phyloP scores from a whole-genome alignment of 2,329 filamentous ascomycete species.

The Basipetospora sp. region DNA sequence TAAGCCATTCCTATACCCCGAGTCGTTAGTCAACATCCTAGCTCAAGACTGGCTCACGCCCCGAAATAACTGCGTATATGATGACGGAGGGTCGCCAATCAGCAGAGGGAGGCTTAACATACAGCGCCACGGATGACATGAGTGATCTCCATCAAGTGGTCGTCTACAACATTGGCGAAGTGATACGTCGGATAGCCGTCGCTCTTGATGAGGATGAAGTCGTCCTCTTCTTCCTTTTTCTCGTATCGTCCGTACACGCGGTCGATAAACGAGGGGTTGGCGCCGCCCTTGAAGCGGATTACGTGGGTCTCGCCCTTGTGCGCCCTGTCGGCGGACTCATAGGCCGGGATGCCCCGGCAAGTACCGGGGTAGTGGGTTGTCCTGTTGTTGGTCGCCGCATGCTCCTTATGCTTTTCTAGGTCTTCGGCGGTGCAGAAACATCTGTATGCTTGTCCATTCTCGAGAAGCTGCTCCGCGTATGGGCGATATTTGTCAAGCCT shows the following conservation, averaged over 20 bases:
- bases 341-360: slow-evolving; percentile 51
- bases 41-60: too few species aligned
- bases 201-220: slow-evolving; percentile 79
- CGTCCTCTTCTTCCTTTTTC: slow-evolving; percentile 46
- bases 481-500: slow-evolving; percentile 57
- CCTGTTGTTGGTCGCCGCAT: slow-evolving; percentile 38
- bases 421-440: slow-evolving; percentile 76
- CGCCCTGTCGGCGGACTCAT: slow-evolving; percentile 58
- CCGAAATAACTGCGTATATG: neutral
- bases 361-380: slow-evolving; percentile 41
- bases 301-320: slow-evolving; percentile 56
- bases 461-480: slow-evolving; percentile 55
- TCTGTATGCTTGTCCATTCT: slow-evolving; percentile 65
- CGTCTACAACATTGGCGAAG: slow-evolving; percentile 91
- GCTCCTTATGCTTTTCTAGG: slow-evolving; percentile 50
- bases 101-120: slow-evolving; percentile 14
- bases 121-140: slow-evolving; percentile 83
- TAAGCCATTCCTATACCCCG: slow-evolving; percentile 1
- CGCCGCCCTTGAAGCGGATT: slow-evolving; percentile 53
- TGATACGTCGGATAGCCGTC: slow-evolving; percentile 94
- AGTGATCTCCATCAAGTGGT: slow-evolving; percentile 87
- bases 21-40: neutral
- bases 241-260: slow-evolving; percentile 60
- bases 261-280: slow-evolving; percentile 33
- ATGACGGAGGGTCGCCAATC: too few species aligned